phyloP scores from a whole-genome alignment of 192 early-diverging fungal genomes.

The Coemansia sp. region DNA sequence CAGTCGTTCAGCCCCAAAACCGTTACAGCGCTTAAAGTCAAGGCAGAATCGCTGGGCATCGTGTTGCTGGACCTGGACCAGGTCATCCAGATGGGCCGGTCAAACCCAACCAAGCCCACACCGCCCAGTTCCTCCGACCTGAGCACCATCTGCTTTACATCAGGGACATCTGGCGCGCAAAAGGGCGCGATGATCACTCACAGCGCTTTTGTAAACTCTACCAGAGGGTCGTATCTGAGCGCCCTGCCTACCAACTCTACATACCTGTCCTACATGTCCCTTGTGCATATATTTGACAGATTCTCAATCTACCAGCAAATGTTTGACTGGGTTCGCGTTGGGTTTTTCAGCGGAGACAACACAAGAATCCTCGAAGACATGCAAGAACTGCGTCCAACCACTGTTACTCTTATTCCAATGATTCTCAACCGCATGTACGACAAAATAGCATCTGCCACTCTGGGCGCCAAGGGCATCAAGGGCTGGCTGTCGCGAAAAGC shows the following conservation, averaged over 20 bases:
- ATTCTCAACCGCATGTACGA: slow-evolving; percentile 82
- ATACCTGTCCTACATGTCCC: slow-evolving; percentile 63
- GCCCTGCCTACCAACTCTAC: not conserved
- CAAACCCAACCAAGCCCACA: slow-evolving; percentile 49
- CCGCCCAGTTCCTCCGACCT: slow-evolving; percentile 64
- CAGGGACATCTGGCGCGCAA: slow-evolving; percentile 70
- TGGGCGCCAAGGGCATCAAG: slow-evolving; percentile 48
- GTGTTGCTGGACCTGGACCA: slow-evolving; percentile 57
- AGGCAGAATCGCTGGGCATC: slow-evolving; percentile 62
- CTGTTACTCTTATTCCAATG: slow-evolving; percentile 70
- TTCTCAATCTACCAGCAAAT: slow-evolving; percentile 52
- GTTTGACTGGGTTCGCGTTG: slow-evolving; percentile 60
- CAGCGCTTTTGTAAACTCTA: slow-evolving; percentile 24
- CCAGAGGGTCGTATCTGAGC: not conserved
- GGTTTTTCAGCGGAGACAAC: slow-evolving; percentile 75
- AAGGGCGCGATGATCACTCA: slow-evolving; percentile 76
- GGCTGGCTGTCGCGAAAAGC: slow-evolving; percentile 54
- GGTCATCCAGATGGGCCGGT: slow-evolving; percentile 61
- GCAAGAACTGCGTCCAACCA: slow-evolving; percentile 69
- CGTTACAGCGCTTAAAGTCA: slow-evolving; percentile 52
- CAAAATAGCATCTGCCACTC: slow-evolving; percentile 57
- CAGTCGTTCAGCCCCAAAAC: slow-evolving; percentile 17
- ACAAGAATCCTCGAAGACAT: slow-evolving; percentile 74
- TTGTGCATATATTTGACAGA: slow-evolving; percentile 85
- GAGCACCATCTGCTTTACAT: slow-evolving; percentile 69